phyloP scores from a whole-genome alignment of 306 rosid species.

The Luffa acutangula region DNA sequence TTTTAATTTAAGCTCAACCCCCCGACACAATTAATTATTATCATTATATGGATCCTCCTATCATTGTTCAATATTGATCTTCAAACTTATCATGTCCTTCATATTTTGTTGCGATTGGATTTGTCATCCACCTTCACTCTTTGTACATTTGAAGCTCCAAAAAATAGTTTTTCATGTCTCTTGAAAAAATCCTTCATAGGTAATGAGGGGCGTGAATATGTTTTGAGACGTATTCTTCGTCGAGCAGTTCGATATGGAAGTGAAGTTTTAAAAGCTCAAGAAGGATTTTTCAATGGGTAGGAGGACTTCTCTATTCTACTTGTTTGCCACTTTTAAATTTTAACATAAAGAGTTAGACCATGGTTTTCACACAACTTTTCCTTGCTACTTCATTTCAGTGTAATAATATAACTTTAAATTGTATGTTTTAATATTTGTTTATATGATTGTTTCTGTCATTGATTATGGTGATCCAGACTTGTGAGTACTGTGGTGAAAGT shows the following conservation, averaged over 20 bases:
- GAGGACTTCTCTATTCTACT: constrained; percentile 1
- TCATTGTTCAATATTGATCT: neutral
- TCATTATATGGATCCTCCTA: neutral
- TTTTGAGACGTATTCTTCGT: constrained; percentile 94
- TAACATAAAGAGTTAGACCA: neutral
- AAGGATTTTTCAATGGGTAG: constrained; percentile 88
- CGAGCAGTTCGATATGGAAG: constrained; percentile 97
- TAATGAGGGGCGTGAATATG: constrained; percentile 96
- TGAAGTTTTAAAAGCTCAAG: constrained; percentile 85
- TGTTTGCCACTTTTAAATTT: neutral
- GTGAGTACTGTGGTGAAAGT: constrained; percentile 49
- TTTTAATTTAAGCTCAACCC: too few relatives aligned
- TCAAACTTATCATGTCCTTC: neutral
- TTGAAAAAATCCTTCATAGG: constrained; percentile 31
- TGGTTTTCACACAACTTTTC: neutral
- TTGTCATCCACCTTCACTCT: neutral
- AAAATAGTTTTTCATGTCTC: neutral
- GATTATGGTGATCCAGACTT: constrained; percentile 41
- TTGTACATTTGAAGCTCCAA: neutral
- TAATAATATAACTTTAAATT: neutral
- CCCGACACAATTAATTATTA: neutral
- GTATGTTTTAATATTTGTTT: neutral
- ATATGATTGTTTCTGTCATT: neutral
- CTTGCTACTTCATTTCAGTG: neutral
- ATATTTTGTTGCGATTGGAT: neutral